A percentile compares a stretch with the other conserved stretches of the same genome.
These are phyloP conservation scores for Reutealis trisperma DNA, from an alignment of 345 rosid species.

Conservation along the genomic window DNA sequence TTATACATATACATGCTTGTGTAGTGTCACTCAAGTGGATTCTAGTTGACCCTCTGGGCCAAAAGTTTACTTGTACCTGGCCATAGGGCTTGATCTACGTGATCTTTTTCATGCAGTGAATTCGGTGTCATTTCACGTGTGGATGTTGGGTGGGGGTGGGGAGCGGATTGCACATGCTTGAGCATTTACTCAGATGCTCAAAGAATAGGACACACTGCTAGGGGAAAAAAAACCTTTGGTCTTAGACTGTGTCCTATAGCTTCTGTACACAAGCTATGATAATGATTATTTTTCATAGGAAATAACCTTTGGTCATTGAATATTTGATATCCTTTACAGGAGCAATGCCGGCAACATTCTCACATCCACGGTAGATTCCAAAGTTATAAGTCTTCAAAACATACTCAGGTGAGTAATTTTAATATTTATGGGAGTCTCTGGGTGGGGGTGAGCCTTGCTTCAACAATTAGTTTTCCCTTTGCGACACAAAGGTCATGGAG, in stretches of 20 bases:
- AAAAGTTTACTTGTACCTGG: not conserved
- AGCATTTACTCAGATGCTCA: not conserved
- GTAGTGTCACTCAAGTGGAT: not conserved
- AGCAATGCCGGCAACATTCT: slow-evolving; percentile 28
- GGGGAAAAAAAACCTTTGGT: not conserved
- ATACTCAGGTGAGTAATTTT: slow-evolving; percentile 27
- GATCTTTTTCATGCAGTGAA: not conserved
- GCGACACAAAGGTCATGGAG: not conserved
- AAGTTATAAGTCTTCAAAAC: slow-evolving; percentile 21
- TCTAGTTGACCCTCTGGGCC: not conserved
- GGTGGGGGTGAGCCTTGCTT: not conserved
- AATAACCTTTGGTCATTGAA: slow-evolving; percentile 2
- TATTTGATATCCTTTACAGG: slow-evolving; percentile 31
- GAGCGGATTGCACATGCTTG: not conserved
- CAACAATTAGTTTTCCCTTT: not conserved
- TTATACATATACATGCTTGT: not conserved
- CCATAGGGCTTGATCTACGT: not conserved
- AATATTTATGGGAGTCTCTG: not conserved
- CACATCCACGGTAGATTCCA: slow-evolving; percentile 21
- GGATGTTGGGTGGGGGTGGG: not conserved
- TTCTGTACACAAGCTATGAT: not conserved
- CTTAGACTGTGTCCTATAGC: not conserved
- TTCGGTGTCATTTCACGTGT: not conserved
- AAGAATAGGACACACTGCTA: not conserved
- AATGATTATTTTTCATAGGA: not conserved